Evolutionary conservation across 306 rosid species (phyloP).

Genomic region (Oemleria cerasiformis): DNA sequence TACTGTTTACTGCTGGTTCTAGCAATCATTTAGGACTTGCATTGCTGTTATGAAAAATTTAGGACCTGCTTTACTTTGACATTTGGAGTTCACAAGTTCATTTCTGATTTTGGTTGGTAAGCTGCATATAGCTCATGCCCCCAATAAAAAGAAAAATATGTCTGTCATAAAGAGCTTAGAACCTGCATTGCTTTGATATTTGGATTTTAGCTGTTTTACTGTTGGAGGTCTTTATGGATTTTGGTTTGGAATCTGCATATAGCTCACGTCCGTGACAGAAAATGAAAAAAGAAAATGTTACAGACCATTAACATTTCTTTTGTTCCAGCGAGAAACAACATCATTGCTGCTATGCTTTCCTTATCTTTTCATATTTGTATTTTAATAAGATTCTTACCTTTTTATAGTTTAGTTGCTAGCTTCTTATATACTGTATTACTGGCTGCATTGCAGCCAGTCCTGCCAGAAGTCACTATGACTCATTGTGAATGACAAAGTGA

Average conservation of each 20-base stretch:
- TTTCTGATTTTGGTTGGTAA: not conserved
- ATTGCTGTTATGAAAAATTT: not conserved
- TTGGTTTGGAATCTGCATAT: not conserved
- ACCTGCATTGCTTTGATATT: not conserved
- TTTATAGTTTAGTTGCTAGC: not conserved
- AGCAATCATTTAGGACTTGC: conserved; percentile 19
- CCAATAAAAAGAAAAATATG: not conserved
- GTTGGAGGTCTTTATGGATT: not conserved
- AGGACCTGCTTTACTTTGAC: not conserved
- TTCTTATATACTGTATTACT: not conserved
- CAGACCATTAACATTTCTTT: not conserved
- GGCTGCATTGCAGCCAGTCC: not conserved
- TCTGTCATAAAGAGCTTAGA: not conserved
- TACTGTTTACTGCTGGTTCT: conserved; percentile 4
- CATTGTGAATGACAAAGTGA: no score
- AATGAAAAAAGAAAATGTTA: not conserved
- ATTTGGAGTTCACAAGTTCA: not conserved
- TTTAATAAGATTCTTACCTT: no score
- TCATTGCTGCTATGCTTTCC: not conserved
- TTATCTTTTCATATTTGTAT: no score
- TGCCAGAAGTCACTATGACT: no score
- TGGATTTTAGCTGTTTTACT: not conserved
- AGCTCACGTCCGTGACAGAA: not conserved
- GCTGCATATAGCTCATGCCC: not conserved
- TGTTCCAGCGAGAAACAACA: no score